Evolutionary conservation across 768 basidiomycete genomes (phyloP).

Genomic region (Leccinum longicurvipes): DNA sequence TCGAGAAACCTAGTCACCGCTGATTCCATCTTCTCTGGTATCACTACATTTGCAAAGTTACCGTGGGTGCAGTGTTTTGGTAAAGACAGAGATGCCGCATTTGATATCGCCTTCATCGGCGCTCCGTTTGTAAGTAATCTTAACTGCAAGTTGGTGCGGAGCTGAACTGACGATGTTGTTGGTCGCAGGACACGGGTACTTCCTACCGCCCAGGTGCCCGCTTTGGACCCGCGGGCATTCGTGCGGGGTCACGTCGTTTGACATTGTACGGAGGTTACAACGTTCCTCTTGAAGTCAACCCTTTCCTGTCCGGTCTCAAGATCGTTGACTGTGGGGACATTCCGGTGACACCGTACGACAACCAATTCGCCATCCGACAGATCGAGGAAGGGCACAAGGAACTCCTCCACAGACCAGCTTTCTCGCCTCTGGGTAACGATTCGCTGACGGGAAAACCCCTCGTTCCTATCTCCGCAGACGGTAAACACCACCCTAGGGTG

Average conservation of each 20-base stretch:
- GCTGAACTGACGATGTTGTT: not conserved
- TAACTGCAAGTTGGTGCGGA: not conserved
- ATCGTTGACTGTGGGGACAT: slow-evolving; percentile 80
- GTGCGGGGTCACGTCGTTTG: slow-evolving; percentile 72
- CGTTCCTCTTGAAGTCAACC: slow-evolving; percentile 69
- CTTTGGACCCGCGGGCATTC: slow-evolving; percentile 82
- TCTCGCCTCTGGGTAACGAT: slow-evolving; percentile 62
- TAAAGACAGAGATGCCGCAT: slow-evolving; percentile 49
- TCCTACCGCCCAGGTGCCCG: slow-evolving; percentile 82
- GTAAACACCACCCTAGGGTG: slow-evolving; percentile 72
- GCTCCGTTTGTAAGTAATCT: slow-evolving; percentile 63
- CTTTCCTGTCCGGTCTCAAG: slow-evolving; percentile 63
- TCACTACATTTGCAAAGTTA: slow-evolving; percentile 84
- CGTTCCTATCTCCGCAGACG: slow-evolving; percentile 60
- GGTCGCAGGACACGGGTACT: slow-evolving; percentile 59
- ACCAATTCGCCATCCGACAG: slow-evolving; percentile 67
- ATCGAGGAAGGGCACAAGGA: slow-evolving; percentile 71
- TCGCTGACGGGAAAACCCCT: slow-evolving; percentile 55
- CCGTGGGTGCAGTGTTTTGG: slow-evolving; percentile 80
- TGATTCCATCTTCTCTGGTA: slow-evolving; percentile 78
- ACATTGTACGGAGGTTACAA: slow-evolving; percentile 79
- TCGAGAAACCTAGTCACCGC: slow-evolving; percentile 52
- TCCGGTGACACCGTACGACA: slow-evolving; percentile 77
- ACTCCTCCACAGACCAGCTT: slow-evolving; percentile 61
- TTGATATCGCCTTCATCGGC: slow-evolving; percentile 83